These are phyloP conservation scores for Trichoderma citrinoviride DNA, from an alignment of 2,329 filamentous ascomycete genomes.

Conservation along the genomic window DNA sequence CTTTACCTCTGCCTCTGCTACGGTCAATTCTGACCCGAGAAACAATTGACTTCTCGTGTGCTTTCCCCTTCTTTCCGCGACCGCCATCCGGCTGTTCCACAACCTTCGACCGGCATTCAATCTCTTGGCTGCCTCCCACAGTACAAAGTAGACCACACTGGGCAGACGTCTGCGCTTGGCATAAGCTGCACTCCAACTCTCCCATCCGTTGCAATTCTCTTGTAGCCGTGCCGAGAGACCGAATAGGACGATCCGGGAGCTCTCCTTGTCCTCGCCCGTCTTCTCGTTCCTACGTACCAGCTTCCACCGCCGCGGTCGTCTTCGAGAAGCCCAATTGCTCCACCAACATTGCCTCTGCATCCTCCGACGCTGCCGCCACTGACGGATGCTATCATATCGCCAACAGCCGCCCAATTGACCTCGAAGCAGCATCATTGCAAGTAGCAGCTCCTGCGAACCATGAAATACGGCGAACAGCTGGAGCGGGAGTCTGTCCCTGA, in stretches of 20 bases:
- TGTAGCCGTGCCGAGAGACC: background rate
- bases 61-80: background rate
- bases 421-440: background rate
- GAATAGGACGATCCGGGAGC: background rate
- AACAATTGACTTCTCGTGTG: background rate
- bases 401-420: background rate
- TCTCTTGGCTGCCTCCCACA: background rate
- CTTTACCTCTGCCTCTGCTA: background rate
- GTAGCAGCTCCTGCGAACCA: constrained; percentile 25
- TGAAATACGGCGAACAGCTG: constrained; percentile 54
- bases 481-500: constrained; percentile 74
- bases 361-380: background rate
- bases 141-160: constrained; percentile 3
- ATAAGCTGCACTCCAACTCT: background rate
- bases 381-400: background rate
- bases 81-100: background rate
- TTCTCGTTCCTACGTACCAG: background rate
- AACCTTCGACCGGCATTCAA: background rate
- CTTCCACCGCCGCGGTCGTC: background rate
- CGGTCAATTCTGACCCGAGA: background rate
- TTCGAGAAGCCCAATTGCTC: background rate
- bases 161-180: background rate
- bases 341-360: background rate
- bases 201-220: background rate
- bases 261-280: background rate